Base-by-base conservation (phyloP, 73 alveolate genomes). In the Paramecium sexaurelia region DNA sequence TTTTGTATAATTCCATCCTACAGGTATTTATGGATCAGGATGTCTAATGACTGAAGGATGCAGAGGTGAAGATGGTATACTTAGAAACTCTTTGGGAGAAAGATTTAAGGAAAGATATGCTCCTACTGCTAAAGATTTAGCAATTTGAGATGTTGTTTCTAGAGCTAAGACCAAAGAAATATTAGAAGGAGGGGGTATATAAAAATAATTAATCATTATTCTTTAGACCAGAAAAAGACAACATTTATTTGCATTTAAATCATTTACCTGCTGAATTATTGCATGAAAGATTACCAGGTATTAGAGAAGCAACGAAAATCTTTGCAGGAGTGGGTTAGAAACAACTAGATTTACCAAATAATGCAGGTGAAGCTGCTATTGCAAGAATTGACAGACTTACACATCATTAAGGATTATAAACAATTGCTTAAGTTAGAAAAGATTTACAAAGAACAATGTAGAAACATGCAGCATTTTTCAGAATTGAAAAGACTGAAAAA, bases 41-140 rank as follows among this genome's bases (percentile, higher is more conserved):
- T 96, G 99, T 90, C 92, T 97, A 78, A 96, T 97, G 98, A 97
- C 99, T 51, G 99, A 97, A 91, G 99, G 99, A 68, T 97, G 99
- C 94, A 94, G 99, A 75, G 99, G 99, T 40, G 99, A 97, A 91
- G 99, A 99, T 24, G 99, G 99, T 66, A 97, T 96, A 56, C 94
- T 97, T 69, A 95, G 98, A 71, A 97, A 97, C 84, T 87, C 94
- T 13, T 83, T 95, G 19, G 99, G 99, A 55, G 99, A 96, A 85
- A 93, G 97, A 75, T 96, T 96, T 86, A 96, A 95, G 99, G 99
- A 96, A 85, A 95, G 98, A 73, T 96, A 86, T 86, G 93, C 93
- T 24, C 92, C 92, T 51, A 86, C 83, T 13, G 83, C 83, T 51
- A 97, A 97, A 93, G 99, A 97, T 95, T 95, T 97, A 69, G 99